Base-by-base conservation (phyloP, 2,329 filamentous ascomycete species). In the Fusarium hainanense region DNA sequence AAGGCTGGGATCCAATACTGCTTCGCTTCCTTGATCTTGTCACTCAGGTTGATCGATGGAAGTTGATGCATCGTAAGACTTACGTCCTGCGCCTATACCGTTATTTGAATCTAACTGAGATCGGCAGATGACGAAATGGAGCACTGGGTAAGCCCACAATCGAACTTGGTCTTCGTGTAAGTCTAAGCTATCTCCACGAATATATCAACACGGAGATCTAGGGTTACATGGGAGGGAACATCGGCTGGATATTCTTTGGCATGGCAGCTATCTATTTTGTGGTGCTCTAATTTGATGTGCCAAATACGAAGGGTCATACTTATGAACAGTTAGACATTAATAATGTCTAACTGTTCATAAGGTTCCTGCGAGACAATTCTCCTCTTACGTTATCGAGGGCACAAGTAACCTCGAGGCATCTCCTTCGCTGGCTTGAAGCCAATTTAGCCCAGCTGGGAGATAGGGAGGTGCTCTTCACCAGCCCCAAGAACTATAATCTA, bases 131-230 rank as follows among this genome's bases (percentile, higher is more conserved):
- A 81, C 4, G 84, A 87, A 66, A 79, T 90, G 71, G 79, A 82
- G 12, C 83, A 78, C 4, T 90, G 88, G 88, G 80, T 88, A 1
- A 88, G 85, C 61, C 77, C 83, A 0, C 76, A 80, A 58, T 83
- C 80, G 0, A 89, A 86, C 30, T 82, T 89, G 41, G 82, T 82
- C 2, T 83, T 84, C 41, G 77, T 84, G 79, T 82, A 74, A 76
- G 80, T 74, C 7, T 14, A 50, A 20, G 5, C 1, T 18, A 18
- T 13, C 23, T 6, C 8, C n/a, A 20, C 12, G 8, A 7, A 6
- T n/a, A 16, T 50, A 37, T 25, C 7, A 34, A 51, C 23, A 9
- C 8, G 21, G 11, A 10, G 2, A 13, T 7, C 21, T 50, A 54
- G n/a, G 60, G 42, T 4, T 40, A 63, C n/a, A 59, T 63, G 37